Evolutionary conservation across 768 basidiomycete species (phyloP).

Genomic region (Lactarius hatsudake): DNA sequence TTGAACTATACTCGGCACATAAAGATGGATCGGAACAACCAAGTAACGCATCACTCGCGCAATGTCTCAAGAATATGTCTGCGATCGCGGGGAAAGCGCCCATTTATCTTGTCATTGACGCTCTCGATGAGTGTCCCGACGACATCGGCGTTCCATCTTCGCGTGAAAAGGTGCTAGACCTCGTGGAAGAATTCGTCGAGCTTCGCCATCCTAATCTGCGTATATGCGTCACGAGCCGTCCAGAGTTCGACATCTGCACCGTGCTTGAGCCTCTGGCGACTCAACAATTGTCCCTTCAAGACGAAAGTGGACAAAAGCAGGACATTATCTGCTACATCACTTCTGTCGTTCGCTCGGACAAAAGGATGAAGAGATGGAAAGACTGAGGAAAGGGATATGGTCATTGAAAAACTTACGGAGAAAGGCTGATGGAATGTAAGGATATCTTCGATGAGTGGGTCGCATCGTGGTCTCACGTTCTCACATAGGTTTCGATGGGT

Average conservation of each 20-base stretch:
- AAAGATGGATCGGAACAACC: not conserved
- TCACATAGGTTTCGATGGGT: slow-evolving; percentile 1
- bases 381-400: not conserved
- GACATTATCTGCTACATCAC: not conserved
- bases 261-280: not conserved
- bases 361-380: not conserved
- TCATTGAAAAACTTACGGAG: not conserved
- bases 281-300: not conserved
- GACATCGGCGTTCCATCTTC: not conserved
- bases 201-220: not conserved
- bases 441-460: too few species aligned
- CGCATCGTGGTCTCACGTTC: not conserved
- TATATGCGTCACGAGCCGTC: not conserved
- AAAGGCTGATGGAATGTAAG: slow-evolving; percentile 8
- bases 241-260: not conserved
- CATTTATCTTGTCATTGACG: not conserved
- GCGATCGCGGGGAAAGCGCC: not conserved
- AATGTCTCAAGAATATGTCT: slow-evolving; percentile 9
- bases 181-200: not conserved
- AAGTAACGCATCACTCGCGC: not conserved
- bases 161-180: not conserved
- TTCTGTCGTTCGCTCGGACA: not conserved
- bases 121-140: not conserved
- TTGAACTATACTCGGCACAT: not conserved
- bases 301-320: not conserved